Percentiles rank a stretch among this genome's conserved stretches.
Conservation (phyloP, 495 filamentous ascomycete genomes). For the Hypomontagnella submonticulosa region DNA sequence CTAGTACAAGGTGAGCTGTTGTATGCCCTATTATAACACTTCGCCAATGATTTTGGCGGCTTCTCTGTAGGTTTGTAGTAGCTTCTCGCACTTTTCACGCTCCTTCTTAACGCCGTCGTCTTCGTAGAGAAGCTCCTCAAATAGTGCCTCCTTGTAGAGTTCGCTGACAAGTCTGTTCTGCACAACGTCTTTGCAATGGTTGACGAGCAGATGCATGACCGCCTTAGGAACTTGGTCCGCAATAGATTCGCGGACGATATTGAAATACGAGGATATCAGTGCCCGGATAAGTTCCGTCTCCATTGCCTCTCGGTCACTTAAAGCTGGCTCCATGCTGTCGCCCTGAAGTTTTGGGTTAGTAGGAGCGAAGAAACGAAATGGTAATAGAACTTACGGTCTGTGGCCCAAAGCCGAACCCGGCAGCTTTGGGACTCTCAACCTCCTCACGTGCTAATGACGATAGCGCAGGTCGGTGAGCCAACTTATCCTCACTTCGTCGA, state of each 20-base stretch:
- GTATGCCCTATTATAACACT: conserved; percentile 71
- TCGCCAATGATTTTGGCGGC: conserved; percentile 98
- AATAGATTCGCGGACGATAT: conserved; percentile 96
- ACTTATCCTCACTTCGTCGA: conserved; percentile 74
- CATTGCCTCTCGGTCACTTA: conserved; percentile 94
- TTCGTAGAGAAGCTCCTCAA: conserved; percentile 94
- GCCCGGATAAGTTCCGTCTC: conserved; percentile 97
- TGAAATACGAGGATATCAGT: conserved; percentile 96
- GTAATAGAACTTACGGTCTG: conserved; percentile 37
- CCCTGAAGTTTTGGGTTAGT: conserved; percentile 53
- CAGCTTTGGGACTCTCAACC: conserved; percentile 47
- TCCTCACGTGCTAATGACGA: conserved; percentile 50
- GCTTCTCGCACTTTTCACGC: conserved; percentile 95
- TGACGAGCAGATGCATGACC: conserved; percentile 98
- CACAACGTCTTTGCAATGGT: conserved; percentile 96
- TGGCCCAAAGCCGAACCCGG: conserved; percentile 49
- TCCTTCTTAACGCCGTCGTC: conserved; percentile 97
- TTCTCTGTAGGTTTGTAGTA: conserved; percentile 93
- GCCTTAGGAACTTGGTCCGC: conserved; percentile 98
- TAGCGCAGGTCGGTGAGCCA: conserved; percentile 52
- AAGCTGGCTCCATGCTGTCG: conserved; percentile 74
- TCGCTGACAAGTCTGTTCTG: conserved; percentile 97
- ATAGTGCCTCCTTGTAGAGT: conserved; percentile 92
- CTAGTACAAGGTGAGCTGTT: conserved; percentile 25
- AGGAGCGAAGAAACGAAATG: conserved; percentile 5